Evolutionary conservation across 441 rosid genomes (phyloP), one percentile per base, ranked within the genome.

Genomic region (Adansonia rubrostipa): DNA sequence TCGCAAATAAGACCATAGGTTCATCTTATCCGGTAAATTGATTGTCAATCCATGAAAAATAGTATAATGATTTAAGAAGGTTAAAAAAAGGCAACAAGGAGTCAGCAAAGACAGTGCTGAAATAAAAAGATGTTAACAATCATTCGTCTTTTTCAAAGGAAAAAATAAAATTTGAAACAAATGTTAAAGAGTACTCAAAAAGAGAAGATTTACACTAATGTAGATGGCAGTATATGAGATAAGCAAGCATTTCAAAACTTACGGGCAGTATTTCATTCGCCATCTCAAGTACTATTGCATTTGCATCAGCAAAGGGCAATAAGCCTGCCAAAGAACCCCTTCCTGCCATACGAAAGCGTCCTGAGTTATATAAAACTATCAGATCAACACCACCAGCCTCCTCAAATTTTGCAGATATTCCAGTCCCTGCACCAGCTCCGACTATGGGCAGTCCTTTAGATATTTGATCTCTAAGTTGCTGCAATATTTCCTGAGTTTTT

Each of bases 371-470:
- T 80, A 96, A 53, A 45, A 93, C 91, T 81, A 96, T 91, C 84
- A 96, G 65, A 87, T 92, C 98, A 78, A 90, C 97, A 36, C 98
- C 98, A 80, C 99, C 99, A 80, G 97, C 97, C 86, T 96, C 99
- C 85, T 96, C 99, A 82, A 94, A 96, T 87, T 94, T 94, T 53
- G 98, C 97, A 44, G 98, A 96, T 87, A 96, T 96, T 80, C 99
- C 99, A 9, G 98, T 94, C 79, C 98, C 98, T 72, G 99, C 98
- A 82, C 99, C 99, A 83, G 95, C 99, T 75, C 99, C 99, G 8
- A 96, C 90, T 76, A 96, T 92, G 36, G 99, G 92, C 77, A 87
- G 81, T 58, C 94, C 97, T 78, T 85, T 87, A 77, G 86, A 83
- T 70, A 91, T 89, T 80, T 89, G 97, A 81, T 87, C 89, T 83